Percentiles rank a stretch among this genome's conserved stretches.
These are phyloP conservation scores for Cardamine resedifolia DNA, from an alignment of 345 rosid genomes.

Conservation along the genomic window DNA sequence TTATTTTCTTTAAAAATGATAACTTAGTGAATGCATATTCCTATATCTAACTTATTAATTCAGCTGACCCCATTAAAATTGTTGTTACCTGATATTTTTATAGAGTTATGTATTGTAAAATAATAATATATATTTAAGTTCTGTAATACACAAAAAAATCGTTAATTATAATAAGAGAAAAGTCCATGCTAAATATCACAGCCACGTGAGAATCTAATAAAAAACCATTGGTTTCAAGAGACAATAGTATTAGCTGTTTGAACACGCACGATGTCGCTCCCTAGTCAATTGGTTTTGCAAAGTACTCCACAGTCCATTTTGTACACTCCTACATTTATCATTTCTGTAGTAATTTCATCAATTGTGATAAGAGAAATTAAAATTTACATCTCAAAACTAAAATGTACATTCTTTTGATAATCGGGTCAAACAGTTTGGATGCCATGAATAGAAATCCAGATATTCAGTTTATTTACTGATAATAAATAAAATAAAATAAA, in stretches of 20 bases:
- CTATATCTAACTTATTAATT: not conserved
- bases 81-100: not conserved
- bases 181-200: not conserved
- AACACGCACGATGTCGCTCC: not conserved
- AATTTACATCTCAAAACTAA: not conserved
- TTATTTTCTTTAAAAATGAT: not conserved
- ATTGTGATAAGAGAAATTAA: not conserved
- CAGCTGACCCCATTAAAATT: not conserved
- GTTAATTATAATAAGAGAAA: not conserved
- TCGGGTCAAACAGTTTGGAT: not conserved
- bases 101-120: not conserved
- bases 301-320: slow-evolving; percentile 21
- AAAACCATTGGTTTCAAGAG: slow-evolving; percentile 8
- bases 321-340: slow-evolving; percentile 1
- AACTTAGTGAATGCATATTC: not conserved
- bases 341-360: slow-evolving; percentile 4
- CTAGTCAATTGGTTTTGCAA: slow-evolving; percentile 22
- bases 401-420: not conserved
- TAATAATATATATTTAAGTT: not conserved
- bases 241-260: slow-evolving; percentile 2
- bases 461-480: not conserved
- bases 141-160: not conserved
- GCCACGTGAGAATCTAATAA: slow-evolving; percentile 24
- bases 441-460: not conserved
- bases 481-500: not conserved